Conservation (phyloP, 2,329 filamentous ascomycete genomes). For the Knufia fluminis region DNA sequence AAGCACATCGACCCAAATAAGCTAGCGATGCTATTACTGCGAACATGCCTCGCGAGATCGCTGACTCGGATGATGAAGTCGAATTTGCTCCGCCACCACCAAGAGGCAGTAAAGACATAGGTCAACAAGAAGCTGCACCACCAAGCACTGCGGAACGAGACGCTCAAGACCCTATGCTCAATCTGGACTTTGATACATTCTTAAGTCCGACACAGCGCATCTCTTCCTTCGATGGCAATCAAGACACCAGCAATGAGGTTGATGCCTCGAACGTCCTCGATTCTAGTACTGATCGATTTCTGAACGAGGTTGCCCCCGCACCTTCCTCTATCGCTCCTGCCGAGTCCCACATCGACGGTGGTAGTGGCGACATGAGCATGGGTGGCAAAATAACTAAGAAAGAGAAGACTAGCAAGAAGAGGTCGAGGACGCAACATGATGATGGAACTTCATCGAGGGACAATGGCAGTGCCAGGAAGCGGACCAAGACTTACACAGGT, state of each 20-base stretch:
- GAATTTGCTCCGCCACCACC: constrained; percentile 12
- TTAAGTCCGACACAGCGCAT: constrained; percentile 18
- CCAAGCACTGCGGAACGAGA: neutral
- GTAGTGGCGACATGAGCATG: neutral
- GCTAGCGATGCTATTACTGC: neutral
- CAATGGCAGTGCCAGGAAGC: neutral
- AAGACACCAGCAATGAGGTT: neutral
- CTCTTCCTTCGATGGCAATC: constrained; percentile 10
- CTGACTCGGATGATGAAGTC: constrained; percentile 22
- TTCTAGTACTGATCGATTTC: constrained; percentile 10
- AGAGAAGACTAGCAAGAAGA: neutral
- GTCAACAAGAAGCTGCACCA: neutral
- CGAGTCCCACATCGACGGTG: neutral
- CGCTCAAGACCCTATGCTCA: constrained; percentile 9
- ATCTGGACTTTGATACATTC: constrained; percentile 17
- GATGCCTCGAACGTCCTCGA: neutral
- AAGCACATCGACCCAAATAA: neutral
- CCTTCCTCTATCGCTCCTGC: neutral
- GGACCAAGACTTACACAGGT: neutral
- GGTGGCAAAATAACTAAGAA: neutral
- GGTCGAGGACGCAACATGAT: neutral
- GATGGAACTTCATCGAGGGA: neutral
- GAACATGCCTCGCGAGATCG: constrained; percentile 19
- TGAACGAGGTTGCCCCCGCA: constrained; percentile 5
- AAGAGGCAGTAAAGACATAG: constrained; percentile 4